Base-by-base conservation (phyloP, 2,329 filamentous ascomycete species). In the Metarhizium guizhouense region DNA sequence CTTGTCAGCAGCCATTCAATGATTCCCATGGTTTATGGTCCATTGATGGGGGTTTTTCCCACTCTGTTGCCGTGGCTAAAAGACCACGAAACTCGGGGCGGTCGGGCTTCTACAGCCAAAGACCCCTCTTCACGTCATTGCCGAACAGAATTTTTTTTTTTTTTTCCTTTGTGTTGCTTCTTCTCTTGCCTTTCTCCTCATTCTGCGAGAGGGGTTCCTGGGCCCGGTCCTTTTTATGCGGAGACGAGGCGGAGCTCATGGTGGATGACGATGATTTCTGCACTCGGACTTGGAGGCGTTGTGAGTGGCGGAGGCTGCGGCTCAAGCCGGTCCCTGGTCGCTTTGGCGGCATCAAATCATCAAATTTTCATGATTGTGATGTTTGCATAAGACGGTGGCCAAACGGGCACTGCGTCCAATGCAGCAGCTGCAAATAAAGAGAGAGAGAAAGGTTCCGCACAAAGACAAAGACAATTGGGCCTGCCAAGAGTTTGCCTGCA, bases 181-280 rank as follows among this genome's bases (percentile, higher is more conserved):
- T n/a, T 48, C 25, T 14, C 4, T 16, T 52, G 8, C 34, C 42
- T 34, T 16, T 32, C 42, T 20, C n/a, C 20, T 38, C 30, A 3
- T 51, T 50, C 5, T 10, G 40, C 40, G 47, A 34, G 14, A 29
- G 38, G 42, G 38, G 53, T 29, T 25, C 36, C 38, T 54, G 11
- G 47, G 25, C n/a, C 47, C 6, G 32, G 36, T 16, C 29, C 34
- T 25, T 25, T 32, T 50, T 11, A 14, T 48, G 43, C 49, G 43
- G 54, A 56, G 54, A 56, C 54, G 45, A 43, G 25, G 54, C 51
- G 54, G 54, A 56, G 54, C 51, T 50, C 45, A 30, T 16, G 51
- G 45, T 50, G 51, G 51, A 47, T 47, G 51, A 53, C 51, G 54
- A 56, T 53, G 36, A 16, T 42, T 43, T 56, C 38, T 53, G 51